Conservation (phyloP, 129 eudicot genomes). For the Gnaphalium uliginosum region DNA sequence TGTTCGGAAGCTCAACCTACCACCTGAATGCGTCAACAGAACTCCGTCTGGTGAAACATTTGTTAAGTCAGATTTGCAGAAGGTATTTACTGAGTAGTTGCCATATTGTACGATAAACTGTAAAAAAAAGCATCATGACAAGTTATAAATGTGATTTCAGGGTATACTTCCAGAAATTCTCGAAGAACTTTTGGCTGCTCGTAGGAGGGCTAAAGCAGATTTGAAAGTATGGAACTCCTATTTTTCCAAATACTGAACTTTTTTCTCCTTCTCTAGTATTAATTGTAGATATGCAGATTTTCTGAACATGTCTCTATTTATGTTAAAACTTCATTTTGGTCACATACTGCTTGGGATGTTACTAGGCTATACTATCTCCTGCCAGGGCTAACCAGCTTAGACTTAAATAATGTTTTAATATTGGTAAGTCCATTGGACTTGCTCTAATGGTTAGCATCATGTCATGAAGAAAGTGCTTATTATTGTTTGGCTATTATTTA, state of each 20-base stretch:
- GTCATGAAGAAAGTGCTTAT: neutral
- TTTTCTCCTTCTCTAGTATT: neutral
- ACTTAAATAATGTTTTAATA: neutral
- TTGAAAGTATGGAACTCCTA: slow-evolving; percentile 54
- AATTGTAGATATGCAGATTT: neutral
- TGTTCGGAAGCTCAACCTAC: slow-evolving; percentile 69
- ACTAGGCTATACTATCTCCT: slow-evolving; percentile 5
- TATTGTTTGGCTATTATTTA: neutral
- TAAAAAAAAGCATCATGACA: slow-evolving; percentile 14
- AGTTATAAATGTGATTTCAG: slow-evolving; percentile 45
- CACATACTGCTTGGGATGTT: slow-evolving; percentile 11
- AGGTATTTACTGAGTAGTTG: slow-evolving; percentile 45
- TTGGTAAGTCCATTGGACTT: neutral
- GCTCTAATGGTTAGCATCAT: neutral
- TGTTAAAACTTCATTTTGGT: slow-evolving; percentile 4
- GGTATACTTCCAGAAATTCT: slow-evolving; percentile 99
- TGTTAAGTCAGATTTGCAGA: slow-evolving; percentile 86
- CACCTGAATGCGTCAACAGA: slow-evolving; percentile 78
- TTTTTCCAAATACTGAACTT: slow-evolving; percentile 8
- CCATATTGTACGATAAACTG: neutral
- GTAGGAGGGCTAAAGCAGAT: slow-evolving; percentile 97
- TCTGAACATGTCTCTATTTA: neutral
- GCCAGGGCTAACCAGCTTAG: neutral
- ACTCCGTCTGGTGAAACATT: slow-evolving; percentile 99
- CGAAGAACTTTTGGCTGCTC: slow-evolving; percentile 96